Conservation (phyloP, 108 stramenopile species). For the Skeletonema costatum region DNA sequence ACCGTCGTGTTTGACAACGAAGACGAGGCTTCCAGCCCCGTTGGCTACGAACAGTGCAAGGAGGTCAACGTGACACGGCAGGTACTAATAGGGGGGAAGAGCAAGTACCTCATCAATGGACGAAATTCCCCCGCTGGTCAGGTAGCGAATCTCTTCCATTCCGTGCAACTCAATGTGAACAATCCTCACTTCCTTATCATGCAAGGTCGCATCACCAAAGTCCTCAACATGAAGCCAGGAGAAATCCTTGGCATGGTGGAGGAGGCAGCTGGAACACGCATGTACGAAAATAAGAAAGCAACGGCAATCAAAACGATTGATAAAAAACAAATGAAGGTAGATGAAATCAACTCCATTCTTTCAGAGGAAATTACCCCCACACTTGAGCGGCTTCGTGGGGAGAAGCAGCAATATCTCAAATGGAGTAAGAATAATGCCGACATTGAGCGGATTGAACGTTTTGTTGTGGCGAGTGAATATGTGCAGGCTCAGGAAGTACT, state of each 20-base stretch:
- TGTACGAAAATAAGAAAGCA: slow-evolving; percentile 98
- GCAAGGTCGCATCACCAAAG: slow-evolving; percentile 99
- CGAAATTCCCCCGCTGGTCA: slow-evolving; percentile 88
- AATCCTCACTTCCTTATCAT: slow-evolving; percentile 99
- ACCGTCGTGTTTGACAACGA: slow-evolving; percentile 96
- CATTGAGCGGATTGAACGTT: slow-evolving; percentile 92
- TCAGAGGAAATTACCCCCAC: slow-evolving; percentile 98
- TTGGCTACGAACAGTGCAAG: slow-evolving; percentile 91
- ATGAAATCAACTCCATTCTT: slow-evolving; percentile 94
- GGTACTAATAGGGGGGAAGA: slow-evolving; percentile 96
- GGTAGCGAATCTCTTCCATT: slow-evolving; percentile 98
- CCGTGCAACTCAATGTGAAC: slow-evolving; percentile 99
- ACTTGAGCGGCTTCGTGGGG: slow-evolving; percentile 92
- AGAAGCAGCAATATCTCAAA: slow-evolving; percentile 93
- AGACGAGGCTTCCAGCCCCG: slow-evolving; percentile 88
- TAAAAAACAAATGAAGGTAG: slow-evolving; percentile 98
- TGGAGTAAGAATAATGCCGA: slow-evolving; percentile 96
- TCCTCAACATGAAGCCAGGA: slow-evolving; percentile 99
- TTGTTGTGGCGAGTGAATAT: slow-evolving; percentile 92
- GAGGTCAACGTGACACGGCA: slow-evolving; percentile 97
- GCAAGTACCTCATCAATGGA: slow-evolving; percentile 99
- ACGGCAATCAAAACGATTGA: slow-evolving; percentile 97
- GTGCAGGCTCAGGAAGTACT: slow-evolving; percentile 66
- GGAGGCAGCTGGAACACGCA: slow-evolving; percentile 99
- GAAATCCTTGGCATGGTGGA: slow-evolving; percentile 99